Evolutionary conservation across 768 basidiomycete genomes (phyloP), one percentile per base, ranked within the genome.

Genomic region (Punctularia strigosozonata): DNA sequence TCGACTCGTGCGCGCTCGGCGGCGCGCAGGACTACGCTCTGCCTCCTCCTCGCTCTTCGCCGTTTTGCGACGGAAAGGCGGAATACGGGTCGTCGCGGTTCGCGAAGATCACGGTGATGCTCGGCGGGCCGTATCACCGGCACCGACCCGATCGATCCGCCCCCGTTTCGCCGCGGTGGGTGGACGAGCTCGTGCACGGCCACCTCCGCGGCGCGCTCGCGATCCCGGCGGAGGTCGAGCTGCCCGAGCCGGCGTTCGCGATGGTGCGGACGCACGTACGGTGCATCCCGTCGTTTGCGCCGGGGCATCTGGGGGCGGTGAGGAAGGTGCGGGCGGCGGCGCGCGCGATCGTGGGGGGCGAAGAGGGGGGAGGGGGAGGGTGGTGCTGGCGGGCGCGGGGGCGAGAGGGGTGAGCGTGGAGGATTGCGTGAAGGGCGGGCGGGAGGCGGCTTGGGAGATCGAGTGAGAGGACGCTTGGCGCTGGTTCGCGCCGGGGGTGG

Each of bases 101-200:
- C 44, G 78, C 80, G 20, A 95, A 94, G 54, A 53, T 92, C 47
- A 91, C 92, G 0, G 71, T 90, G 31, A 92, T 99, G 88, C 60
- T 90, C 18, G 89, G 91, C 15, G 90, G 89, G 0, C 82, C 88
- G 1, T 77, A 87, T 46, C 38, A 20, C 44, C 51, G 42, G 50
- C 49, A 36, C 56, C 54, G 50, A 52, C 39, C 42, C 49, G n/a
- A n/a, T n/a, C n/a, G n/a, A n/a, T n/a, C n/a, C n/a, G n/a, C n/a
- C n/a, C n/a, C n/a, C n/a, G n/a, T n/a, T n/a, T n/a, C 44, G 40
- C 43, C 44, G 37, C 38, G 50, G 41, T 50, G 42, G 36, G 31
- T 63, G 38, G 51, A 54, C 42, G 44, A 52, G 18, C 48, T 49
- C 15, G 38, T 53, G 33, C 39, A 50, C 20, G 31, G 20, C 2